Evolutionary conservation across 106 monocot species (phyloP), one percentile per base, ranked within the genome.

Genomic region (Dioscorea alata): DNA sequence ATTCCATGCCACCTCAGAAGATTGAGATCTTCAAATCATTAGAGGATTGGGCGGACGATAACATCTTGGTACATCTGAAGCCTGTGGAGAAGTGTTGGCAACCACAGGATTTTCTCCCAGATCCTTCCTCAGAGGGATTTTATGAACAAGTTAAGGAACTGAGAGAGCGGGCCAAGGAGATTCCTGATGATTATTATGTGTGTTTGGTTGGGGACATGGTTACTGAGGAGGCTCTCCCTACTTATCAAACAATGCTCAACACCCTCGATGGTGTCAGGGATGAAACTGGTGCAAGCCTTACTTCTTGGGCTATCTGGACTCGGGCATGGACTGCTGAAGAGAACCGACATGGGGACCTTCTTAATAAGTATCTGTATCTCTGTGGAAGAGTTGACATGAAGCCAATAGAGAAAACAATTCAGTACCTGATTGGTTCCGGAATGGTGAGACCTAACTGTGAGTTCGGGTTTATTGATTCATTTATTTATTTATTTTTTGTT

Each of bases 271-370:
- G 68, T 54, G 68, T 68, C 32, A 12, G 68, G 28, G 68, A 68
- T 18, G 52, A 68, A 52, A 68, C 68, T 17, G 68, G 68, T 31
- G 68, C 51, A 10, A 67, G 67, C 67, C 67, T 67, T 23, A 67
- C 67, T 9, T 22, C 67, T 50, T 67, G 67, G 67, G 67, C 67
- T 32, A 68, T 68, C 68, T 68, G 68, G 68, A 68, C 68, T 16
- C 53, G 68, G 54, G 68, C 68, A 17, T 68, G 68, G 68, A 68
- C 68, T 18, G 68, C 68, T n/a, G 68, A 68, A 68, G 53, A 68
- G 31, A 68, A 68, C 53, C 24, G 68, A 18, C 68, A 68, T 32
- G 68, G 68, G 12, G 68, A 68, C 31, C 68, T 68, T 16, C 68
- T 68, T 17, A 68, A 68, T 17, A 68, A 56, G 18, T 68, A 68